Evolutionary conservation across 208 protist species (phyloP).

Genomic region (Acanthamoeba castellanii): DNA sequence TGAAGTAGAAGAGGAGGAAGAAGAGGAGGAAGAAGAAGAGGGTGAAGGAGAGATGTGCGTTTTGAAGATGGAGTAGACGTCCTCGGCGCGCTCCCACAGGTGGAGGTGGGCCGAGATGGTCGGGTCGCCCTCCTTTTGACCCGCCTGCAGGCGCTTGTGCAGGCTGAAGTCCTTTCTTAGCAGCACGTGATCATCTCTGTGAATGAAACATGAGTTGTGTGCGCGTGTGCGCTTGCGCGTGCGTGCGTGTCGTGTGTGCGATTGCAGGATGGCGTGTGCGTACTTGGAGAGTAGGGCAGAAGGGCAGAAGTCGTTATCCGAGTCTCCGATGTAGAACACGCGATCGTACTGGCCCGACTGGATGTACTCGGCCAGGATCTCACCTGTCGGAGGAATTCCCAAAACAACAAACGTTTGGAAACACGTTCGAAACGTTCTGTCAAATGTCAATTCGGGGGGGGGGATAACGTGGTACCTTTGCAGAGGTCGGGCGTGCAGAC

Average conservation of each 20-base stretch:
- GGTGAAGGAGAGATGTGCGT: not conserved
- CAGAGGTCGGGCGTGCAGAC: conserved; percentile 47
- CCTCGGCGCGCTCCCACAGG: conserved; percentile 41
- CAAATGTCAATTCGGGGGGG: not conserved
- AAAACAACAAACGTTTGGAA: not conserved
- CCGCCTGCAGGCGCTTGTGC: conserved; percentile 6
- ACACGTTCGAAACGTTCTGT: not conserved
- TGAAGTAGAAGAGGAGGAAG: not conserved
- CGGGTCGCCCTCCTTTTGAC: not conserved
- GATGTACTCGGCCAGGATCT: conserved; percentile 20
- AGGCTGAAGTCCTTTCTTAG: conserved; percentile 29
- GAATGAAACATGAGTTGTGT: not conserved
- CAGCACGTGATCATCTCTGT: conserved; percentile 47
- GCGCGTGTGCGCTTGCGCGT: not conserved
- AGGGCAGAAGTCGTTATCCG: conserved; percentile 59
- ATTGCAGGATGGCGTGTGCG: not conserved
- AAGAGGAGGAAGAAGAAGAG: not conserved
- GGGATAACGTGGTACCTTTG: conserved; percentile 8
- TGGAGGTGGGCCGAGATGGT: conserved; percentile 49
- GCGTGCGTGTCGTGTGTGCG: not conserved
- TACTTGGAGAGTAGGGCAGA: conserved; percentile 50
- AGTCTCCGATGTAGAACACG: conserved; percentile 70
- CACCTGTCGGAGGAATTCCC: not conserved
- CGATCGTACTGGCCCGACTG: conserved; percentile 15
- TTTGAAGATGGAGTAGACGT: conserved; percentile 51